Evolutionary conservation across 805 yeast genomes (phyloP).

Genomic region (Starmerella bombicola): DNA sequence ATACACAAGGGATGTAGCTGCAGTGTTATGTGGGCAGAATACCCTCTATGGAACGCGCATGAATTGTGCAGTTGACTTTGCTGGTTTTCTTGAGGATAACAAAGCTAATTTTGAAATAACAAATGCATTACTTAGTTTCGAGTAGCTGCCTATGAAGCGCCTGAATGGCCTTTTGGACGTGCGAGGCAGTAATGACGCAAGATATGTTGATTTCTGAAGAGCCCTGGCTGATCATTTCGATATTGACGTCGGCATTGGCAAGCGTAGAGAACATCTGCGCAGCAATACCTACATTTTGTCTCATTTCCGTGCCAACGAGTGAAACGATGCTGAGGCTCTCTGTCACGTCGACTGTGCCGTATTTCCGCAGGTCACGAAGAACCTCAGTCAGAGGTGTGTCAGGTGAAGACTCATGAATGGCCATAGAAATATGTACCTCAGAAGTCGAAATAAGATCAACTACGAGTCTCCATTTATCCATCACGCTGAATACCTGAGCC

Average conservation of each 20-base stretch:
- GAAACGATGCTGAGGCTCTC: slow-evolving; percentile 83
- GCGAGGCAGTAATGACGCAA: slow-evolving; percentile 77
- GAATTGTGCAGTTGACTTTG: no score
- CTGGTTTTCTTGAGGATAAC: no score
- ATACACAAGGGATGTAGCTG: no score
- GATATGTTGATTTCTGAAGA: slow-evolving; percentile 95
- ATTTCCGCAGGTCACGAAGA: slow-evolving; percentile 58
- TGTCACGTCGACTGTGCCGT: slow-evolving; percentile 84
- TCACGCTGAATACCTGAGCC: slow-evolving; percentile 75
- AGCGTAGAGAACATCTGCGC: slow-evolving; percentile 91
- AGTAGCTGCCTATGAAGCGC: slow-evolving; percentile 71
- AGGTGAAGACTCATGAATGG: slow-evolving; percentile 52
- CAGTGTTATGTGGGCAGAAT: no score
- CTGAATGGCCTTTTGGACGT: slow-evolving; percentile 73
- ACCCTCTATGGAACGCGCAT: no score
- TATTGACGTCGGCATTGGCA: slow-evolving; percentile 83
- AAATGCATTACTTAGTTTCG: no score
- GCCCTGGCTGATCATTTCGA: slow-evolving; percentile 97
- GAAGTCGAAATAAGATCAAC: slow-evolving; percentile 95
- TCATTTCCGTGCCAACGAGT: slow-evolving; percentile 93
- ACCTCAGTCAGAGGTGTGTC: slow-evolving; percentile 63
- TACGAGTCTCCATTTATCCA: slow-evolving; percentile 73
- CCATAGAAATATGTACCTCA: slow-evolving; percentile 98
- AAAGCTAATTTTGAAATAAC: no score
- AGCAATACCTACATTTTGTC: slow-evolving; percentile 90